Conservation (phyloP, 805 yeast species). For the Saccharomyces mikatae region DNA sequence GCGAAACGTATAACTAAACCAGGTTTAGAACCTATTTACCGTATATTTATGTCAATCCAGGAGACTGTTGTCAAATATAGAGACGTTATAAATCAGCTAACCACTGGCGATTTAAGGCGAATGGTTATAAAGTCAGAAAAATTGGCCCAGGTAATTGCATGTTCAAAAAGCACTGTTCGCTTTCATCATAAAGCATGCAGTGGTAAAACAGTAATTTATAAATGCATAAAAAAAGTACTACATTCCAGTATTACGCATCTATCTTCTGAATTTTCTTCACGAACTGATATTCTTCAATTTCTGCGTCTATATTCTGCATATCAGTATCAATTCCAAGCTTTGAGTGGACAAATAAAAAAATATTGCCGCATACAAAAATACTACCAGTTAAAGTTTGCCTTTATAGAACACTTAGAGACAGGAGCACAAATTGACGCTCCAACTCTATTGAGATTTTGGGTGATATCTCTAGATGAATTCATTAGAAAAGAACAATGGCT, state of each 20-base stretch:
- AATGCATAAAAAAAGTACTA: not conserved
- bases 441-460: not conserved
- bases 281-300: not conserved
- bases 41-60: not conserved
- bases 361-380: not conserved
- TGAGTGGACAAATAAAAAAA: not conserved
- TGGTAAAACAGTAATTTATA: not conserved
- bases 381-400: not conserved
- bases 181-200: not conserved
- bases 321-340: not conserved
- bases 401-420: not conserved
- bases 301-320: not conserved
- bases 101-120: not conserved
- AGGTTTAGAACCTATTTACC: not conserved
- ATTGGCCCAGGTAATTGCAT: not conserved
- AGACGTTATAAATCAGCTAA: not conserved
- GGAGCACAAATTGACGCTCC: not conserved
- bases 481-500: not conserved
- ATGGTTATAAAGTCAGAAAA: not conserved
- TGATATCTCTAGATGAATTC: not conserved
- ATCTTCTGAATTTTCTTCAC: not conserved
- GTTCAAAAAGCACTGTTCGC: not conserved
- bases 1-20: too few species aligned
- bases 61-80: not conserved
- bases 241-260: not conserved